Conservation (phyloP, 2,329 filamentous ascomycete species). For the Rugonectria rugulosa region DNA sequence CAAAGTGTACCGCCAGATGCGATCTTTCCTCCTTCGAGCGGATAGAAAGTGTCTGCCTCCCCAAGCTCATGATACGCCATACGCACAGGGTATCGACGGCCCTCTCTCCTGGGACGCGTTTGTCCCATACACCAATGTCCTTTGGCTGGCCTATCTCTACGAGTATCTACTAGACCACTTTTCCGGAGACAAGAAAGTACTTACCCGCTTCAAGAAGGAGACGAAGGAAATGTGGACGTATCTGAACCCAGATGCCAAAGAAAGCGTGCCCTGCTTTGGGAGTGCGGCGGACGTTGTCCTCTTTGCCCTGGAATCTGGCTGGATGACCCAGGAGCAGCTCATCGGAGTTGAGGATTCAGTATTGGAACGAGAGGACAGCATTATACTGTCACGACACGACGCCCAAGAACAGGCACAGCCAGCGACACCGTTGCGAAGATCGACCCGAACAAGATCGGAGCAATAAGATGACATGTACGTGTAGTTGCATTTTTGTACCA, state of each 20-base stretch:
- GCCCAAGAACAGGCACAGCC: constrained; percentile 27
- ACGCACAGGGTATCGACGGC: constrained; percentile 54
- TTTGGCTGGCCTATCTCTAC: constrained; percentile 71
- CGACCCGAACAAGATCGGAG: constrained; percentile 26
- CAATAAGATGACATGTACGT: constrained; percentile 12
- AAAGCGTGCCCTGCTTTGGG: constrained; percentile 58
- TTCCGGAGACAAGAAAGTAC: constrained; percentile 53
- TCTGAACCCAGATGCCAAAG: constrained; percentile 59
- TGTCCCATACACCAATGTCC: constrained; percentile 69
- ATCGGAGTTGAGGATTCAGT: constrained; percentile 47
- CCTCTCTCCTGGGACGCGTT: constrained; percentile 62
- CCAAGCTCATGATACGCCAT: constrained; percentile 54
- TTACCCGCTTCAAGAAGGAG: constrained; percentile 54
- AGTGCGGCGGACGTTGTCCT: constrained; percentile 64
- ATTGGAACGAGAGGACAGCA: constrained; percentile 51
- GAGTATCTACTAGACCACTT: constrained; percentile 59
- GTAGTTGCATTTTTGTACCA: constrained; percentile 4
- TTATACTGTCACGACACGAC: constrained; percentile 45
- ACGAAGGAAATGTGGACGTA: constrained; percentile 63
- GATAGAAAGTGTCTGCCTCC: constrained; percentile 60
- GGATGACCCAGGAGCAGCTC: constrained; percentile 63
- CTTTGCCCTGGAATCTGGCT: constrained; percentile 65
- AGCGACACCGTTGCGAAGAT: constrained; percentile 35
- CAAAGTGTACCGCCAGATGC: constrained; percentile 68
- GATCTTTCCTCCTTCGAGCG: constrained; percentile 61